Percentiles rank a stretch among this genome's conserved stretches.
Evolutionary conservation across 1,284 basidiomycete species (phyloP).

Genomic region (Cutaneotrichosporon dermatis): DNA sequence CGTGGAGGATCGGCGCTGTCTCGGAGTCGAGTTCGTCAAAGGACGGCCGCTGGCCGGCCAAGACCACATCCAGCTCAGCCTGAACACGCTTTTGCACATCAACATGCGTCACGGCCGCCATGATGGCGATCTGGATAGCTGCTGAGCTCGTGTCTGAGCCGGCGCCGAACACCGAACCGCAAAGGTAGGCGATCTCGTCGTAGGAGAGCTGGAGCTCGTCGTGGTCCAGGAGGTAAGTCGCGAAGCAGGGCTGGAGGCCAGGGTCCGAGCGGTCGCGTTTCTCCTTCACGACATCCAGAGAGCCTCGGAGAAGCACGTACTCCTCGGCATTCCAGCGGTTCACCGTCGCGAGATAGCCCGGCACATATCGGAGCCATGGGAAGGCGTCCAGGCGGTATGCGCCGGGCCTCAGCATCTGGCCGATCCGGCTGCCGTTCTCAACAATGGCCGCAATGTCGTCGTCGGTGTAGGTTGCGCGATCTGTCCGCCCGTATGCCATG

Average conservation of each 20-base stretch:
- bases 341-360: slow-evolving; percentile 58
- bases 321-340: slow-evolving; percentile 58
- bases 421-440: slow-evolving; percentile 53
- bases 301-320: slow-evolving; percentile 55
- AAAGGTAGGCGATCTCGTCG: slow-evolving; percentile 23
- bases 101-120: slow-evolving; percentile 63
- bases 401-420: slow-evolving; percentile 56
- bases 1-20: slow-evolving; percentile 4
- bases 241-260: slow-evolving; percentile 4
- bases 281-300: slow-evolving; percentile 52
- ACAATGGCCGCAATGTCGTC: slow-evolving; percentile 58
- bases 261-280: slow-evolving; percentile 20
- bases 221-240: slow-evolving; percentile 3
- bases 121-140: slow-evolving; percentile 57
- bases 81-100: slow-evolving; percentile 58
- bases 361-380: slow-evolving; percentile 57
- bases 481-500: slow-evolving; percentile 61
- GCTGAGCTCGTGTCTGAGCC: slow-evolving; percentile 51
- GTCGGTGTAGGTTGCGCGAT: slow-evolving; percentile 55
- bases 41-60: slow-evolving; percentile 1
- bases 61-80: slow-evolving; percentile 58
- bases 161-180: slow-evolving; percentile 12
- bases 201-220: slow-evolving; percentile 3
- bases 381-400: slow-evolving; percentile 59
- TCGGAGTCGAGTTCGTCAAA: slow-evolving; percentile 12